phyloP scores from a whole-genome alignment of 257 asterid genomes.

The Paraleonurus japonicus region DNA sequence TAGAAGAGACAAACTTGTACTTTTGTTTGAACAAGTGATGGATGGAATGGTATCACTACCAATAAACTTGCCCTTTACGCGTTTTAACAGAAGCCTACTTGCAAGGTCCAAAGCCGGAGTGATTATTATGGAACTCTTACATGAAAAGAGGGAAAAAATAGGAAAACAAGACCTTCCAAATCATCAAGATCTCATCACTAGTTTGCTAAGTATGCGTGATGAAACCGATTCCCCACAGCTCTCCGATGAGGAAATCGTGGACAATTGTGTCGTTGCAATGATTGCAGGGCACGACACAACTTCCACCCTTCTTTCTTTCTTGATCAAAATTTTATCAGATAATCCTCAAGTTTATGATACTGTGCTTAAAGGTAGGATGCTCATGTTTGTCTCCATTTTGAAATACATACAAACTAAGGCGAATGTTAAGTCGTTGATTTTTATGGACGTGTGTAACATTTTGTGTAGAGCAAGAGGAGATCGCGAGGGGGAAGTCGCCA shows the following conservation, averaged over 20 bases:
- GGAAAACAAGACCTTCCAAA: neutral
- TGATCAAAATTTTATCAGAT: slow-evolving; percentile 15
- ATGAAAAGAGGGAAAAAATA: slow-evolving; percentile 14
- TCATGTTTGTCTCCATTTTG: neutral
- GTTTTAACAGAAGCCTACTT: slow-evolving; percentile 4
- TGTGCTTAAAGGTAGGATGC: neutral
- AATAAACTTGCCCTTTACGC: slow-evolving; percentile 23
- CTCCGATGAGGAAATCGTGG: slow-evolving; percentile 11
- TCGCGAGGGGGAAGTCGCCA: neutral
- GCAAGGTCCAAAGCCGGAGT: slow-evolving; percentile 10
- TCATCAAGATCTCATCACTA: slow-evolving; percentile 20
- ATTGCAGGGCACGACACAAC: slow-evolving; percentile 24
- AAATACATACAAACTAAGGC: too few relatives aligned
- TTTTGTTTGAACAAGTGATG: slow-evolving; percentile 9
- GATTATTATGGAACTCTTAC: slow-evolving; percentile 8
- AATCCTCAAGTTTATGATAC: slow-evolving; percentile 14
- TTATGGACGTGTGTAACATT: neutral
- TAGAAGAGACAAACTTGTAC: neutral
- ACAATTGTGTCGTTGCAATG: slow-evolving; percentile 5
- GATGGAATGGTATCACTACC: slow-evolving; percentile 8
- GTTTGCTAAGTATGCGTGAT: slow-evolving; percentile 15
- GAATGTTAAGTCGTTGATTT: neutral
- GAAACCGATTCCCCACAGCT: neutral
- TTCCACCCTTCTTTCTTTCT: neutral
- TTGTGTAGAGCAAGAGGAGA: slow-evolving; percentile 23